Conservation (phyloP, 345 rosid species). For the Eucalyptus curtisii region DNA sequence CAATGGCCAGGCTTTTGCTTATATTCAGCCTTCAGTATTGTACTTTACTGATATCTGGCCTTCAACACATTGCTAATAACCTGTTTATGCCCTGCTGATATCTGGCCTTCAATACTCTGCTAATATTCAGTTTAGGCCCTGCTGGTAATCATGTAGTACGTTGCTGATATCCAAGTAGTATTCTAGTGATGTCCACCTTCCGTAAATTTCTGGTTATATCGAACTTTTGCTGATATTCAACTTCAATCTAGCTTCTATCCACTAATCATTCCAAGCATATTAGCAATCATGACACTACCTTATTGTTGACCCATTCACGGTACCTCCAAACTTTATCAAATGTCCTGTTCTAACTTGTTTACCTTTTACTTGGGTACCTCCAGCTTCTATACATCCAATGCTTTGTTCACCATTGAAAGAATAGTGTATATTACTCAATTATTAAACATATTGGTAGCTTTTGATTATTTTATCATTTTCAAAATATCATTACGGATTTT, state of each 20-base stretch:
- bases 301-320: rapidly evolving
- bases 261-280: background rate
- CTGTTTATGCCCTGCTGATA: background rate
- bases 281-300: background rate
- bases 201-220: too few species aligned
- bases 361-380: background rate
- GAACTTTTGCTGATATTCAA: too few species aligned
- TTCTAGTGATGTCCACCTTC: background rate
- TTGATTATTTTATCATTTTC: background rate
- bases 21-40: background rate
- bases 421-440: background rate
- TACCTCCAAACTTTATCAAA: background rate
- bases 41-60: background rate
- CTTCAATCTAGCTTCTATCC: background rate
- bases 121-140: background rate
- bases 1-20: background rate
- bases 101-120: background rate
- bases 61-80: background rate
- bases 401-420: background rate
- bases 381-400: background rate
- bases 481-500: rapidly evolving
- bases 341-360: background rate
- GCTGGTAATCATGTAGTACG: too few species aligned
- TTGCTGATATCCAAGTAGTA: background rate
- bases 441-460: too few species aligned